Evolutionary conservation across 768 basidiomycete species (phyloP).

Genomic region (Mycena haematopus): DNA sequence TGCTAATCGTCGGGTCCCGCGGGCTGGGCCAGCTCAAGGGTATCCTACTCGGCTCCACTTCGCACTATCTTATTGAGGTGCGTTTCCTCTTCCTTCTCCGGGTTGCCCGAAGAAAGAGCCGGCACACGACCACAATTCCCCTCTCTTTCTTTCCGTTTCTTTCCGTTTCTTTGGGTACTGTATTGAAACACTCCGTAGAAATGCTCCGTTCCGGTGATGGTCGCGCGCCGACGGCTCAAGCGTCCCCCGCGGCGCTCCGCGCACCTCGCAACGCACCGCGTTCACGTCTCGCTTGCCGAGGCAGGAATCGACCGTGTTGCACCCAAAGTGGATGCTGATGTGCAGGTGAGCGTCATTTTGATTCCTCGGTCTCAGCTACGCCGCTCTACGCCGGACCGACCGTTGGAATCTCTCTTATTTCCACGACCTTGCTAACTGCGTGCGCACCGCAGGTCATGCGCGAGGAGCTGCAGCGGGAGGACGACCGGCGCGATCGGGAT

Average conservation of each 20-base stretch:
- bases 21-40: constrained; percentile 89
- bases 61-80: constrained; percentile 90
- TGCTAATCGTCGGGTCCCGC: constrained; percentile 96
- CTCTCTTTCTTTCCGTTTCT: not conserved
- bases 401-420: no score
- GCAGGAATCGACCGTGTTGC: constrained; percentile 89
- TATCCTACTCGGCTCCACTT: constrained; percentile 94
- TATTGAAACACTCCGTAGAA: constrained; percentile 51
- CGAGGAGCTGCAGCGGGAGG: constrained; percentile 75
- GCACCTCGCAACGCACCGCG: constrained; percentile 81
- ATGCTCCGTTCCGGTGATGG: constrained; percentile 96
- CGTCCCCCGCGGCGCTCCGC: constrained; percentile 83
- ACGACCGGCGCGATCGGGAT: constrained; percentile 52
- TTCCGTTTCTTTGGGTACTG: not conserved
- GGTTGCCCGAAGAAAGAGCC: not conserved
- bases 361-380: not conserved
- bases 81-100: constrained; percentile 20
- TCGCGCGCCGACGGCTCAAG: constrained; percentile 89
- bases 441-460: constrained; percentile 63
- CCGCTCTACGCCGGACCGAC: no score
- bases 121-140: not conserved
- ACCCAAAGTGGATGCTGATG: constrained; percentile 84
- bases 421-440: not conserved
- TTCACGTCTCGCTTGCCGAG: constrained; percentile 85
- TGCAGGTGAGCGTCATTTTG: constrained; percentile 45